Conservation (phyloP, 73 alveolate genomes). For the Effrenium voratum region DNA sequence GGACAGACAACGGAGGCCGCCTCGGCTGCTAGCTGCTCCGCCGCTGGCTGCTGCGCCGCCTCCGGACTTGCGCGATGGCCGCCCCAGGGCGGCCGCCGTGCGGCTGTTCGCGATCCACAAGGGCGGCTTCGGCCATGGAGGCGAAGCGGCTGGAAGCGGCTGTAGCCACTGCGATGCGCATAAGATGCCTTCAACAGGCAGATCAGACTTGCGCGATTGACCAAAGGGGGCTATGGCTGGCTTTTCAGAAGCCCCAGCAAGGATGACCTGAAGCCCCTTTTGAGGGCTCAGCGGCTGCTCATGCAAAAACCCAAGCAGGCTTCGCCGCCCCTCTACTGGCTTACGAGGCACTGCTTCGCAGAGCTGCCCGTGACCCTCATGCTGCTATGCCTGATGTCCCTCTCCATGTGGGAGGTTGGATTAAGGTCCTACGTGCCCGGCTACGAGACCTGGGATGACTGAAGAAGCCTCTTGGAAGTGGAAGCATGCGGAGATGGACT, state of each 20-base stretch:
- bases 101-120: too few species aligned
- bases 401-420: conserved; percentile 6
- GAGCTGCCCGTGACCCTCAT: neutral
- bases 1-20: too few species aligned
- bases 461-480: neutral
- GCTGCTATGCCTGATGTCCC: neutral
- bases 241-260: neutral
- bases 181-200: neutral
- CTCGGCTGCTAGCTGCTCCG: too few species aligned
- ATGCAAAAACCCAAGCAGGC: neutral
- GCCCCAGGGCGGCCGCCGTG: too few species aligned
- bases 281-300: neutral
- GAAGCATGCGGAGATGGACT: neutral
- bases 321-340: neutral
- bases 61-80: too few species aligned
- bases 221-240: conserved; percentile 7
- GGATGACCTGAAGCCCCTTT: neutral
- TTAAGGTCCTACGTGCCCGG: neutral
- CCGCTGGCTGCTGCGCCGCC: too few species aligned
- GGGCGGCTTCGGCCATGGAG: neutral
- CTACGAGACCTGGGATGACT: neutral
- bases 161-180: neutral
- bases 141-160: neutral
- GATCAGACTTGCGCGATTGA: neutral
- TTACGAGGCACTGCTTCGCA: neutral